Evolutionary conservation across 2,329 filamentous ascomycete species (phyloP).

Genomic region (Aspergillus phoenicis): DNA sequence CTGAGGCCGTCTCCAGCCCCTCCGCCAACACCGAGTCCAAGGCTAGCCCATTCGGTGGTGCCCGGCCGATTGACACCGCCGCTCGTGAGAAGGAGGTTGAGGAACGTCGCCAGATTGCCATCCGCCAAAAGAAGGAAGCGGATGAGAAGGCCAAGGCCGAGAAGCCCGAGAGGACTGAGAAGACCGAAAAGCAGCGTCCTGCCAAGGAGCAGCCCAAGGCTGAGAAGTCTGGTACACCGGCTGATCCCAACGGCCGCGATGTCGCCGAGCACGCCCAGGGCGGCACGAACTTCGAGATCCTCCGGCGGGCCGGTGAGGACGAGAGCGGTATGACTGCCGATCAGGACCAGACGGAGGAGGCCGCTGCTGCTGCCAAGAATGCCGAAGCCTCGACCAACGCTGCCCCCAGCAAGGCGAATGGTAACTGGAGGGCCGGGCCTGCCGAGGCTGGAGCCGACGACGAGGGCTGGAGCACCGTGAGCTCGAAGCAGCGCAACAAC

Average conservation of each 20-base stretch:
- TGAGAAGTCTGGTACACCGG: slow-evolving; percentile 36
- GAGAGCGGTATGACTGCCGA: slow-evolving; percentile 54
- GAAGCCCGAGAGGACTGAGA: slow-evolving; percentile 73
- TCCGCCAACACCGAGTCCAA: slow-evolving; percentile 66
- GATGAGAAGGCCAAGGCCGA: slow-evolving; percentile 84
- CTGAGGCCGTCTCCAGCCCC: slow-evolving; percentile 63
- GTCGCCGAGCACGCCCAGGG: slow-evolving; percentile 44
- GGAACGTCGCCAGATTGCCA: slow-evolving; percentile 74
- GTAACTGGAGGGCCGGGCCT: slow-evolving; percentile 45
- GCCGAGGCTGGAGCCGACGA: slow-evolving; percentile 42
- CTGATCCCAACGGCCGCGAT: slow-evolving; percentile 46
- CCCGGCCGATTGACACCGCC: slow-evolving; percentile 90
- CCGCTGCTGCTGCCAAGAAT: slow-evolving; percentile 46
- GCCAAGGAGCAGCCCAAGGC: slow-evolving; percentile 43
- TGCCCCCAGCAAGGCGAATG: slow-evolving; percentile 45
- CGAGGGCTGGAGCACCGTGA: slow-evolving; percentile 54
- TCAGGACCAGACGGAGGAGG: slow-evolving; percentile 53
- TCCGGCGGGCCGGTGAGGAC: slow-evolving; percentile 53
- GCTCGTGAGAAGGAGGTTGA: slow-evolving; percentile 86
- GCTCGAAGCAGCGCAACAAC: slow-evolving; percentile 47
- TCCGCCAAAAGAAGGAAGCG: slow-evolving; percentile 82
- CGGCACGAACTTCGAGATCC: slow-evolving; percentile 57
- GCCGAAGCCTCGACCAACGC: slow-evolving; percentile 59
- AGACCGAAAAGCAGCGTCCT: slow-evolving; percentile 65
- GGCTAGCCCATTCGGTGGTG: slow-evolving; percentile 89